Conservation (phyloP, 1,284 basidiomycete genomes). For the Apiotrichum sp. region DNA sequence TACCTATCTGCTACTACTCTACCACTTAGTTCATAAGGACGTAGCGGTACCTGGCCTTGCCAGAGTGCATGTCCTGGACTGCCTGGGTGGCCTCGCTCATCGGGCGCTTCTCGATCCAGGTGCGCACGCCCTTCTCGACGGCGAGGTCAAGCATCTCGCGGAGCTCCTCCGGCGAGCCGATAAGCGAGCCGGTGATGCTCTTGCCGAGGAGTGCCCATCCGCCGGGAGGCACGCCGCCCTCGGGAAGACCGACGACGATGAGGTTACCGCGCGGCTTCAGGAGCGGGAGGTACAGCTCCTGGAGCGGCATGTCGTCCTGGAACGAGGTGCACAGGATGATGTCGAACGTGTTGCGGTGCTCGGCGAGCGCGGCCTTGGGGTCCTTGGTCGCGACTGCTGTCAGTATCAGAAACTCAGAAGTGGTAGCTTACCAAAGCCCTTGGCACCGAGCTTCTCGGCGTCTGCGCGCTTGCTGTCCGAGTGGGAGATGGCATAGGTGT, state of each 20-base stretch:
- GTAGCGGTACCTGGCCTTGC: constrained; percentile 48
- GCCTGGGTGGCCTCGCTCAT: constrained; percentile 48
- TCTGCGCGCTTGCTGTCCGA: constrained; percentile 49
- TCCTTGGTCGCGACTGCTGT: constrained; percentile 40
- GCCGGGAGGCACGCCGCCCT: constrained; percentile 26
- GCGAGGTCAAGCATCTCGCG: constrained; percentile 42
- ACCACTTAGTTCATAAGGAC: constrained; percentile 40
- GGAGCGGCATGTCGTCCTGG: constrained; percentile 18
- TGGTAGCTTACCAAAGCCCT: too few species aligned
- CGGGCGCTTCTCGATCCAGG: constrained; percentile 29
- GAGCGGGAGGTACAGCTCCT: constrained; percentile 38
- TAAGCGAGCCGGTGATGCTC: constrained; percentile 23
- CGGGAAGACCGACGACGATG: constrained; percentile 43
- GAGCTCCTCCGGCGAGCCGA: constrained; percentile 45
- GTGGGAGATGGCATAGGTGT: constrained; percentile 56
- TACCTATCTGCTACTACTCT: too few species aligned
- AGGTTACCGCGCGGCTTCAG: constrained; percentile 44
- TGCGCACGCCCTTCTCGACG: constrained; percentile 25
- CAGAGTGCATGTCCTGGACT: constrained; percentile 43
- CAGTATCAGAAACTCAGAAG: too few species aligned
- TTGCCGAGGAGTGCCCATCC: constrained; percentile 27
- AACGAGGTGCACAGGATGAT: constrained; percentile 48
- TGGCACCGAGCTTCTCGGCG: constrained; percentile 50
- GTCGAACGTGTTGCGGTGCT: constrained; percentile 43
- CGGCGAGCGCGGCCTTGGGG: constrained; percentile 23